A percentile compares a stretch with the other conserved stretches of the same genome.
These are phyloP conservation scores for Grosmannia clavigera DNA, from an alignment of 2,329 filamentous ascomycete genomes.

Conservation along the genomic window DNA sequence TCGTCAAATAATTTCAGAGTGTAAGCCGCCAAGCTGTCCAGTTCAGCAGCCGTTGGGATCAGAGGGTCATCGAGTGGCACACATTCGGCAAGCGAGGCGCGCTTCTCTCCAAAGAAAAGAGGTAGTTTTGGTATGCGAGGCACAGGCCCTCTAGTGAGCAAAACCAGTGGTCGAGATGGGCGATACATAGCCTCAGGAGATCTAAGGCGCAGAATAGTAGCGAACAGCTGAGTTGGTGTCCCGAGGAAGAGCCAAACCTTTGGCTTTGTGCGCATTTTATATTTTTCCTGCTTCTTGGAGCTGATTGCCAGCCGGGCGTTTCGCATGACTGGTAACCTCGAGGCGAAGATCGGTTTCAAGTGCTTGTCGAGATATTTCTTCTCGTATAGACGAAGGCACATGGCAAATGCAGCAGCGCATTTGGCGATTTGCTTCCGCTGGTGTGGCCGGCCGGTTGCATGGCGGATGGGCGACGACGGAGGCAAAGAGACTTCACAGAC, in stretches of 20 bases:
- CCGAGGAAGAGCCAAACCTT: conserved; percentile 50
- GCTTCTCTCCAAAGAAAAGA: conserved; percentile 57
- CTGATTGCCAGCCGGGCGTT: conserved; percentile 78
- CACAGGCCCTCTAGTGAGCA: conserved; percentile 57
- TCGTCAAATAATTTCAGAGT: conserved; percentile 69
- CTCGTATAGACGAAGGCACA: conserved; percentile 57
- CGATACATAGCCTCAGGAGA: conserved; percentile 44
- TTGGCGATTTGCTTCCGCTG: conserved; percentile 67
- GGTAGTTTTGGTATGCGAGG: conserved; percentile 55
- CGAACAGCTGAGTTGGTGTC: conserved; percentile 41
- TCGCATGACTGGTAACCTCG: conserved; percentile 65
- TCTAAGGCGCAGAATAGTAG: conserved; percentile 47
- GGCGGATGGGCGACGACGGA: conserved; percentile 56
- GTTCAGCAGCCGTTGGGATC: conserved; percentile 24
- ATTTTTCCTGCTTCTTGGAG: conserved; percentile 60
- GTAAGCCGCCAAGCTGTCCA: conserved; percentile 52
- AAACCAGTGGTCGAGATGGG: conserved; percentile 48
- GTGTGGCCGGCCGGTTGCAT: conserved; percentile 49
- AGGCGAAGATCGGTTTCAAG: conserved; percentile 61
- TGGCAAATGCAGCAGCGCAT: conserved; percentile 77
- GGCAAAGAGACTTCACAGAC: conserved; percentile 72
- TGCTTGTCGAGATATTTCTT: conserved; percentile 58
- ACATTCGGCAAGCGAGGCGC: conserved; percentile 44
- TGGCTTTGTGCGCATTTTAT: conserved; percentile 71
- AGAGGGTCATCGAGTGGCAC: conserved; percentile 31